Conservation (phyloP, 2,329 filamentous ascomycete species). For the Saccharata proteae region DNA sequence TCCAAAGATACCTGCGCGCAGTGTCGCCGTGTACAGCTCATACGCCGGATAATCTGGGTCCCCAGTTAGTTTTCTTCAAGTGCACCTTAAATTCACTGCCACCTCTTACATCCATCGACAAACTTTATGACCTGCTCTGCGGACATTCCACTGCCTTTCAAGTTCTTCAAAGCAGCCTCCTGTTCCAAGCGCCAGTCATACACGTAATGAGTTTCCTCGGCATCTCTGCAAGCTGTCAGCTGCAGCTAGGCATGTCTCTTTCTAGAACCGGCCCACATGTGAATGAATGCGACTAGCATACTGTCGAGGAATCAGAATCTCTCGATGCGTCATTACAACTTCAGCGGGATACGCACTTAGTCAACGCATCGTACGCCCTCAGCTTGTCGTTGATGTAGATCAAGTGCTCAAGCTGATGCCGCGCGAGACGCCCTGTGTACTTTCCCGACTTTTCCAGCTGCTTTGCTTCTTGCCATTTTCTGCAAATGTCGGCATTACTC, state of each 20-base stretch:
- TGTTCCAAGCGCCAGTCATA: slow-evolving; percentile 79
- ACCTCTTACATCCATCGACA: slow-evolving; percentile 41
- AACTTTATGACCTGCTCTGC: slow-evolving; percentile 68
- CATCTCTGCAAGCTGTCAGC: slow-evolving; percentile 36
- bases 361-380: slow-evolving; percentile 45
- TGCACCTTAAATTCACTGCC: too few relatives aligned
- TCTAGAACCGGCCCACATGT: slow-evolving; percentile 43
- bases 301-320: slow-evolving; percentile 18
- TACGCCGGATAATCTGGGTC: slow-evolving; percentile 42
- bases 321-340: not conserved
- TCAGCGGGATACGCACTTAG: slow-evolving; percentile 27
- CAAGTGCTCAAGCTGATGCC: slow-evolving; percentile 41
- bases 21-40: slow-evolving; percentile 40
- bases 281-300: slow-evolving; percentile 47
- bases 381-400: slow-evolving; percentile 46
- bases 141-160: slow-evolving; percentile 66
- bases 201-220: slow-evolving; percentile 60
- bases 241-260: not conserved
- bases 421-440: slow-evolving; percentile 38
- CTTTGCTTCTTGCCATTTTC: slow-evolving; percentile 42
- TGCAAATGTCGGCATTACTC: slow-evolving; percentile 39
- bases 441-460: slow-evolving; percentile 35
- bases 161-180: slow-evolving; percentile 55
- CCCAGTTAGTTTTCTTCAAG: too few relatives aligned
- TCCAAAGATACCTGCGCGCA: slow-evolving; percentile 38